phyloP scores from a whole-genome alignment of 2,329 filamentous ascomycete species.

The Fonsecaea pugnacius region DNA sequence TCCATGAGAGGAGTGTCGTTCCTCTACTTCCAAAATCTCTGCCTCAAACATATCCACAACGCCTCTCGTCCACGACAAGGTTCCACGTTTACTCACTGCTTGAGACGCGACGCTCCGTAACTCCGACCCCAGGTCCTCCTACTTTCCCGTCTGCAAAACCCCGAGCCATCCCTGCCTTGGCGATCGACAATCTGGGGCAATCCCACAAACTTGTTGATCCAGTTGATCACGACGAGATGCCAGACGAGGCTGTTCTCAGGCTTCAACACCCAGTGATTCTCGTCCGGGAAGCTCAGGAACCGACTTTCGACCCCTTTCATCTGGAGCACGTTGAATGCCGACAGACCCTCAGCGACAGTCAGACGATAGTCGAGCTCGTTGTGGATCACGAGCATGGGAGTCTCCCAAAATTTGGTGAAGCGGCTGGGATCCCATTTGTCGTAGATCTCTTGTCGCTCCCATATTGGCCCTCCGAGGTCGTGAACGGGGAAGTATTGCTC shows the following conservation, averaged over 20 bases:
- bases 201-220: slow-evolving; percentile 67
- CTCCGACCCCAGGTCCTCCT: slow-evolving; percentile 8
- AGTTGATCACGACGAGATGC: slow-evolving; percentile 83
- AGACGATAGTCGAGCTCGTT: slow-evolving; percentile 88
- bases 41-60: neutral
- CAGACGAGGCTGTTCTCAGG: slow-evolving; percentile 89
- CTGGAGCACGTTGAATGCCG: slow-evolving; percentile 85
- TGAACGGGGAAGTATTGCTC: slow-evolving; percentile 62
- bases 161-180: slow-evolving; percentile 36
- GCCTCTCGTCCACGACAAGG: neutral
- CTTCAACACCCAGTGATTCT: slow-evolving; percentile 84
- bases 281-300: slow-evolving; percentile 79
- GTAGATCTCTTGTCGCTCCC: slow-evolving; percentile 58
- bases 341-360: slow-evolving; percentile 80
- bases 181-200: slow-evolving; percentile 51
- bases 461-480: slow-evolving; percentile 57
- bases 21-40: neutral
- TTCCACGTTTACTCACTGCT: slow-evolving; percentile 21
- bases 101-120: slow-evolving; percentile 21
- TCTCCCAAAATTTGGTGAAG: slow-evolving; percentile 72
- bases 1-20: neutral
- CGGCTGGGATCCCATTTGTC: slow-evolving; percentile 62
- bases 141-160: slow-evolving; percentile 28
- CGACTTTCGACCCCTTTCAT: slow-evolving; percentile 74
- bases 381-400: slow-evolving; percentile 88